phyloP scores from a whole-genome alignment of 495 filamentous ascomycete genomes.

The Talaromyces trachyspermus region DNA sequence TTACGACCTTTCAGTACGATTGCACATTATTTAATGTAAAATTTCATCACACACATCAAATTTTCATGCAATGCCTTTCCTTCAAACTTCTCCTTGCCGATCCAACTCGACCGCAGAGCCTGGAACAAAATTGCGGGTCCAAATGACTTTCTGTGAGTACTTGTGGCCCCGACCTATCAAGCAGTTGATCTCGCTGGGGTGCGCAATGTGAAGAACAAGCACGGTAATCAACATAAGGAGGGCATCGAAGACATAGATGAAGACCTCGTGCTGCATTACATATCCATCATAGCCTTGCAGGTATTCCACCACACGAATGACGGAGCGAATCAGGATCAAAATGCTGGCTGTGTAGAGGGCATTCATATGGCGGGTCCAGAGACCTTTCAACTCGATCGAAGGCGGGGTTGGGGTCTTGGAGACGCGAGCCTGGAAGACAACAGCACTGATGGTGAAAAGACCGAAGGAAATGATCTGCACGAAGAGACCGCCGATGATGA shows the following conservation, averaged over 20 bases:
- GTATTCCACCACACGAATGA: slow-evolving; percentile 60
- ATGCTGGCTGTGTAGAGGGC: slow-evolving; percentile 44
- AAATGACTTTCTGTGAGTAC: no score
- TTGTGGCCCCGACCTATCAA: not conserved
- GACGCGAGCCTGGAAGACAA: slow-evolving; percentile 32
- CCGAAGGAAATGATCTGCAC: slow-evolving; percentile 37
- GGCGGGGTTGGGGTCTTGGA: slow-evolving; percentile 11
- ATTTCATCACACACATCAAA: no score
- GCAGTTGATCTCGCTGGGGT: slow-evolving; percentile 17
- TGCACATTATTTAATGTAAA: no score
- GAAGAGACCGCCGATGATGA: slow-evolving; percentile 37
- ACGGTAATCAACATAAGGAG: slow-evolving; percentile 49
- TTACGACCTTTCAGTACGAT: no score
- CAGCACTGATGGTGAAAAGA: slow-evolving; percentile 30
- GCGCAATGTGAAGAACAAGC: slow-evolving; percentile 34
- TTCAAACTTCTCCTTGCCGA: no score
- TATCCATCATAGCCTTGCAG: slow-evolving; percentile 46
- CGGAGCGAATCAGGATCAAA: slow-evolving; percentile 52
- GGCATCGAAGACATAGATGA: slow-evolving; percentile 58
- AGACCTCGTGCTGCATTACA: slow-evolving; percentile 46
- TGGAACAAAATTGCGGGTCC: no score
- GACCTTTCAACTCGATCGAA: slow-evolving; percentile 11
- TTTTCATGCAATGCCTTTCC: no score
- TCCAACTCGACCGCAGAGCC: no score
- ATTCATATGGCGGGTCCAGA: slow-evolving; percentile 45